Evolutionary conservation across 2,329 filamentous ascomycete genomes (phyloP), one percentile per base, ranked within the genome.

Genomic region (Neonectria sp.): DNA sequence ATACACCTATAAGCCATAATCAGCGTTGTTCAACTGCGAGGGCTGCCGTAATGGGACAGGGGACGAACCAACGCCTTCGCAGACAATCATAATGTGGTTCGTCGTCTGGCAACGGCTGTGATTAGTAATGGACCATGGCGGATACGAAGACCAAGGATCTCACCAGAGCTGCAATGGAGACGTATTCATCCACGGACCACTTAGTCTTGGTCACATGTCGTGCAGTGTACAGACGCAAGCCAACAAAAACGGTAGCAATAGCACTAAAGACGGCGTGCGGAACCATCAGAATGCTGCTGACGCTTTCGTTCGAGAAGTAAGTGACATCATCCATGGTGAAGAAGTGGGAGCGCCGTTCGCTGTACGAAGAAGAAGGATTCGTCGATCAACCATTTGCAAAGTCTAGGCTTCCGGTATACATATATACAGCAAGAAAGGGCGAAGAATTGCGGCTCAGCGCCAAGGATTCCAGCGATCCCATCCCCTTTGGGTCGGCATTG

Each of bases 181-280:
- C 21, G 5, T 25, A 40, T 15, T 60, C 60, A 13, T 65, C 60
- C 1, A 33, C 3, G 2, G n/a, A 21, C 55, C 60, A 57, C 8
- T 13, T 3, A 4, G 27, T 51, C 31, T 60, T 67, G 11, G 65
- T 64, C 3, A 67, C 24, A 13, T 33, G 13, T 6, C 61, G 43
- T 1, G 51, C 7, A 6, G 56, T 53, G 12, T 64, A 65, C 2
- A 67, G 9, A 9, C 65, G 60, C 31, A 67, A 29, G 24, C 35
- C 60, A 12, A 64, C 60, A 33, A 67, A 53, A 4, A 55, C 11
- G 4, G 65, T 67, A 25, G 65, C 65, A 6, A 65, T 27, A 4
- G 37, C 12, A 31, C 65, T 65, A 13, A 67, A 56, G 9, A 35
- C 40, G 2, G 33, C 45, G 13, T 67, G 65, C 7, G 65, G 65